These are phyloP conservation scores for Aureobasidium sp. DNA, from an alignment of 2,329 filamentous ascomycete genomes.

Conservation along the genomic window DNA sequence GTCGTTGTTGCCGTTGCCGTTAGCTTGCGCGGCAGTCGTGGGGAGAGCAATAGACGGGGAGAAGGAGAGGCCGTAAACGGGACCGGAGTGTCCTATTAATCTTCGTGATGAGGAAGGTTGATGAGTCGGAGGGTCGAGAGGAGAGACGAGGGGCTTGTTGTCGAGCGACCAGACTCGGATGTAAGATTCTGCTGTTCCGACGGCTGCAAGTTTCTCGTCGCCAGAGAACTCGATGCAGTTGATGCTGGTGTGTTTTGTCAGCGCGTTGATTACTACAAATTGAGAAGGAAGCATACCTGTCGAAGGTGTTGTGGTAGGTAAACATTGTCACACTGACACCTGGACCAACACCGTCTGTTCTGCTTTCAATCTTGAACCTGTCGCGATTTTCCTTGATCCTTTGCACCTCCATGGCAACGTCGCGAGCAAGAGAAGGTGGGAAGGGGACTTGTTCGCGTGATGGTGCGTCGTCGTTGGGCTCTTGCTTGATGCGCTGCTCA, in stretches of 20 bases:
- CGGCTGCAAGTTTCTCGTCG: conserved; percentile 78
- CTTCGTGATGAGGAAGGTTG: conserved; percentile 60
- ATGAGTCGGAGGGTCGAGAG: conserved; percentile 55
- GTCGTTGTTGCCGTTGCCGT: conserved; percentile 35
- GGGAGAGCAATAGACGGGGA: conserved; percentile 58
- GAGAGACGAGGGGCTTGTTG: conserved; percentile 69
- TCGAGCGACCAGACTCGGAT: conserved; percentile 92
- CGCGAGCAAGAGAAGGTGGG: conserved; percentile 78
- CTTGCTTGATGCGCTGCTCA: conserved; percentile 79
- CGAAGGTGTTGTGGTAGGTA: conserved; percentile 94
- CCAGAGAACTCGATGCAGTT: conserved; percentile 95
- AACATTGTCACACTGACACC: conserved; percentile 92
- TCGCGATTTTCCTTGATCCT: conserved; percentile 91
- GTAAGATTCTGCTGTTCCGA: conserved; percentile 87
- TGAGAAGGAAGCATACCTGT: conserved; percentile 50
- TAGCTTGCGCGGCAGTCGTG: conserved; percentile 32
- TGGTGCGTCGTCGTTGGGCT: conserved; percentile 74
- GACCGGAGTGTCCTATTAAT: conserved; percentile 79
- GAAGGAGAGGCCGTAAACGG: conserved; percentile 85
- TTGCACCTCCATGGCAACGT: conserved; percentile 90
- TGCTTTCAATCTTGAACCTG: conserved; percentile 77
- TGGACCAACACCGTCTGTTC: conserved; percentile 75
- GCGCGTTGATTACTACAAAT: background rate
- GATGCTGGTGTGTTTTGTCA: conserved; percentile 48
- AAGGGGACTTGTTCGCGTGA: conserved; percentile 73